Evolutionary conservation across 306 rosid genomes (phyloP), one percentile per base, ranked within the genome.

Genomic region (Lupinus albus): DNA sequence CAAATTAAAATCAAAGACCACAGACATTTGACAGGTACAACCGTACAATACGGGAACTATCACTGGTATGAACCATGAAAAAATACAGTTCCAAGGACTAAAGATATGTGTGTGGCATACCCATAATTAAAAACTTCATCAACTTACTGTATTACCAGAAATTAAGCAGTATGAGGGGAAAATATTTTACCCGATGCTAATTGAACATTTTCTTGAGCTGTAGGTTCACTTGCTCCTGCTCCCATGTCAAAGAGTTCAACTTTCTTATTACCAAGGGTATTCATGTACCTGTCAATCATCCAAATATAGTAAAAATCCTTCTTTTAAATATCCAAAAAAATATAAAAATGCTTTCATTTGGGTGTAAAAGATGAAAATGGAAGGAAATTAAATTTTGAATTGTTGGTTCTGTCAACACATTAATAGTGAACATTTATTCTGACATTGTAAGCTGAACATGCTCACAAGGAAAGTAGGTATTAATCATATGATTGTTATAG

Each of bases 231-330:
- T 61, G 70, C 81, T 69, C 92, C 92, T 15, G 84, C 89, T 72
- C 90, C 96, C 84, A 74, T 83, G 79, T 89, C 96, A 78, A 89
- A 89, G 15, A 86, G 91, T 41, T 89, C 92, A 53, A 86, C 67
- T 75, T 78, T 86, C 87, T 89, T 89, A 77, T 86, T 89, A 70
- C 88, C 92, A 73, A 86, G 84, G 71, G 81, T 86, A 80, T 71
- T 89, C 87, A 89, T 68, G 70, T 77, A 86, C 81, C 92, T 89
- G 87, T 72, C 77, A 74, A 58, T 72, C 64, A 69, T 73, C 70
- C 50, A 71, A 18, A 25, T 2, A 61, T 25, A 3, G 30, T 25
- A 25, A 2, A 25, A 25, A 25, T 25, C 4, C 30, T 25, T 25
- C 30, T 25, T 25, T 25, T 25, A 3, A 25, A 25, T 25, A 25